Evolutionary conservation across 805 yeast species (phyloP).

Genomic region (Suhomyces sp.): DNA sequence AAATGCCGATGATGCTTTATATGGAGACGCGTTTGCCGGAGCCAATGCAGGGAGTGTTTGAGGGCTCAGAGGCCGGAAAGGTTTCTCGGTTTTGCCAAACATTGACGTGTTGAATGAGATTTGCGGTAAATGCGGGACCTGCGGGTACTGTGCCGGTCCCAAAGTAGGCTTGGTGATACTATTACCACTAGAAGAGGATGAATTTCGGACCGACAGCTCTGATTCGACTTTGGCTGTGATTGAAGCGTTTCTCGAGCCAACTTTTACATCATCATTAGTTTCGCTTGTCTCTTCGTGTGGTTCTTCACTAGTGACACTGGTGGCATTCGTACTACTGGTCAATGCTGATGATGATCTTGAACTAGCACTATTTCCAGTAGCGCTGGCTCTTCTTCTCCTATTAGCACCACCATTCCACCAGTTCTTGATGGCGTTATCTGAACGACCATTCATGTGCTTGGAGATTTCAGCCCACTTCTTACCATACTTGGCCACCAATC

Average conservation of each 20-base stretch:
- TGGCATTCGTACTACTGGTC: background rate
- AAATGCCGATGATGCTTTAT: slow-evolving; percentile 1
- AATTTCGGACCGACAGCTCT: background rate
- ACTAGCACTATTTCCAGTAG: background rate
- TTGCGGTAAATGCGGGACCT: background rate
- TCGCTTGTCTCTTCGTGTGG: slow-evolving; percentile 1
- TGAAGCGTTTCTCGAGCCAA: background rate
- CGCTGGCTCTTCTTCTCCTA: slow-evolving; percentile 57
- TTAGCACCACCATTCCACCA: slow-evolving; percentile 98
- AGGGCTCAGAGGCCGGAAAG: background rate
- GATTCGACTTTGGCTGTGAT: background rate
- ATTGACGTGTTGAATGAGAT: slow-evolving; percentile 43
- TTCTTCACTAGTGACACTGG: background rate
- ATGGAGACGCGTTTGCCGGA: background rate
- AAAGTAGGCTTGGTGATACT: background rate
- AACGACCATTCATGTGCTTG: slow-evolving; percentile 78
- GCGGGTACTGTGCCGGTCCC: background rate
- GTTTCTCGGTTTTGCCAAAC: slow-evolving; percentile 23
- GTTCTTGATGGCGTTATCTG: slow-evolving; percentile 89
- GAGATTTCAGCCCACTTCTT: slow-evolving; percentile 94
- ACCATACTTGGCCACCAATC: slow-evolving; percentile 73
- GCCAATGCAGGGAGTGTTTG: slow-evolving; percentile 9
- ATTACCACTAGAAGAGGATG: background rate
- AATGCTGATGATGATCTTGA: background rate
- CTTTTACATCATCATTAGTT: background rate